These are phyloP conservation scores for Ceratobasidium sp. DNA, from an alignment of 1,284 basidiomycete species.

Conservation along the genomic window DNA sequence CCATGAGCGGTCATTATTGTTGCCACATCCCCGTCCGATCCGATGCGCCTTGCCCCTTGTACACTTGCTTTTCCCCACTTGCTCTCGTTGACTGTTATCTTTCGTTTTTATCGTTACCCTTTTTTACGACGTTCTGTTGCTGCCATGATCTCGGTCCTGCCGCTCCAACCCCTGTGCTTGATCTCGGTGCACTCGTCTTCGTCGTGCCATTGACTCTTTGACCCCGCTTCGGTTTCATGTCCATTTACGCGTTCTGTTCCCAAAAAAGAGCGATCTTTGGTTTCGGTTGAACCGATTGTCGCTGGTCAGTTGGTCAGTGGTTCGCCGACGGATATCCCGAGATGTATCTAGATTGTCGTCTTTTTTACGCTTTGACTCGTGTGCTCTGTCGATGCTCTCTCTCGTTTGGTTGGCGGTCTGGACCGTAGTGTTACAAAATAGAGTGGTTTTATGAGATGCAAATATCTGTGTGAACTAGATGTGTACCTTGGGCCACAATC, in stretches of 20 bases:
- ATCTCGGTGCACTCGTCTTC: not conserved
- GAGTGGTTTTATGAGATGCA: slow-evolving; percentile 6
- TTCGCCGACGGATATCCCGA: slow-evolving; percentile 15
- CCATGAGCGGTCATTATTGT: slow-evolving; percentile 10
- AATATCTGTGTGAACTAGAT: not conserved
- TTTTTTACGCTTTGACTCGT: not conserved
- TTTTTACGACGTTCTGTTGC: slow-evolving; percentile 6
- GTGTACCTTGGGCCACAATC: too few relatives aligned
- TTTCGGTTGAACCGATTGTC: slow-evolving; percentile 10
- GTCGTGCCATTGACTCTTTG: not conserved
- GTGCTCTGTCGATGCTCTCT: slow-evolving; percentile 30
- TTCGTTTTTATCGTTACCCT: slow-evolving; percentile 5
- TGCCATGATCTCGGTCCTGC: slow-evolving; percentile 3
- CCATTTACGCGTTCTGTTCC: slow-evolving; percentile 2
- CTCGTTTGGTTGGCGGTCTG: slow-evolving; percentile 38
- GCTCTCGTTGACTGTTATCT: slow-evolving; percentile 4
- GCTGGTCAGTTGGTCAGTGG: not conserved
- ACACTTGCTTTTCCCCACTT: not conserved
- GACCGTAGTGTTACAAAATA: slow-evolving; percentile 42
- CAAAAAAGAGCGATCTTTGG: slow-evolving; percentile 1
- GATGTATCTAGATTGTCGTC: slow-evolving; percentile 9
- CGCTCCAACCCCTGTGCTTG: not conserved
- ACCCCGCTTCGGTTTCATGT: not conserved
- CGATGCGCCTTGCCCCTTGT: slow-evolving; percentile 4
- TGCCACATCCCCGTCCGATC: not conserved